Percentiles rank a stretch among this genome's conserved stretches.
These are phyloP conservation scores for Metschnikowia proteae DNA, from an alignment of 805 yeast genomes.

Conservation along the genomic window DNA sequence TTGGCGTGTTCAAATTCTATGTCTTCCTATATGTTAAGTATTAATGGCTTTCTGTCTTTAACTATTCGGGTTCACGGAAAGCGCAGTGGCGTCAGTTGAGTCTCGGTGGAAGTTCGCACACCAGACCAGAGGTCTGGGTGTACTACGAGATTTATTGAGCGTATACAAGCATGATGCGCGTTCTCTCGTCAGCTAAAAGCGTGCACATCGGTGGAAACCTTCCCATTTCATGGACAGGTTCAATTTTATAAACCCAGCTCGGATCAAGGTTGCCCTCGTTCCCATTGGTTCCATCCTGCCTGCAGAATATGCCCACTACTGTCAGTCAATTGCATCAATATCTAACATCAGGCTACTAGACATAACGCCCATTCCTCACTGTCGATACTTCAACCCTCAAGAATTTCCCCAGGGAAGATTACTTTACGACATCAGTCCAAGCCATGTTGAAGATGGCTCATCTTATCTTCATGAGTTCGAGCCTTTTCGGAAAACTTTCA, in stretches of 20 bases:
- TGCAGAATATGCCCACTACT: slow-evolving; percentile 41
- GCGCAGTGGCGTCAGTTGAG: slow-evolving; percentile 1
- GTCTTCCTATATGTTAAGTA: background rate
- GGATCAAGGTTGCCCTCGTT: slow-evolving; percentile 61
- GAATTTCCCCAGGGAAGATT: slow-evolving; percentile 78
- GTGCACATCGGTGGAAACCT: slow-evolving; percentile 1
- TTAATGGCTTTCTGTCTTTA: background rate
- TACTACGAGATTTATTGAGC: background rate
- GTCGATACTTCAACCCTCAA: slow-evolving; percentile 70
- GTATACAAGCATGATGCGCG: background rate
- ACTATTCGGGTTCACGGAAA: background rate
- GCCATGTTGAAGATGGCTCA: slow-evolving; percentile 51
- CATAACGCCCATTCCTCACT: slow-evolving; percentile 54
- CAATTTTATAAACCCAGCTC: slow-evolving; percentile 59
- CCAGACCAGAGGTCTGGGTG: slow-evolving; percentile 4
- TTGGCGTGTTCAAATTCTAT: background rate
- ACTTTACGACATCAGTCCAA: slow-evolving; percentile 50
- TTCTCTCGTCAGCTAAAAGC: slow-evolving; percentile 1
- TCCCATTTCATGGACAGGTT: slow-evolving; percentile 22
- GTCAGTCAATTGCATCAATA: slow-evolving; percentile 42
- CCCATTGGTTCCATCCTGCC: slow-evolving; percentile 55
- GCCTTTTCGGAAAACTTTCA: slow-evolving; percentile 76
- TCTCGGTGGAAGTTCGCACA: slow-evolving; percentile 2
- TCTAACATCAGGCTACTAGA: slow-evolving; percentile 72
- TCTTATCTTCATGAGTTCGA: slow-evolving; percentile 81